Evolutionary conservation across 495 filamentous ascomycete species (phyloP), one percentile per base, ranked within the genome.

Genomic region (Neurospora sp.): DNA sequence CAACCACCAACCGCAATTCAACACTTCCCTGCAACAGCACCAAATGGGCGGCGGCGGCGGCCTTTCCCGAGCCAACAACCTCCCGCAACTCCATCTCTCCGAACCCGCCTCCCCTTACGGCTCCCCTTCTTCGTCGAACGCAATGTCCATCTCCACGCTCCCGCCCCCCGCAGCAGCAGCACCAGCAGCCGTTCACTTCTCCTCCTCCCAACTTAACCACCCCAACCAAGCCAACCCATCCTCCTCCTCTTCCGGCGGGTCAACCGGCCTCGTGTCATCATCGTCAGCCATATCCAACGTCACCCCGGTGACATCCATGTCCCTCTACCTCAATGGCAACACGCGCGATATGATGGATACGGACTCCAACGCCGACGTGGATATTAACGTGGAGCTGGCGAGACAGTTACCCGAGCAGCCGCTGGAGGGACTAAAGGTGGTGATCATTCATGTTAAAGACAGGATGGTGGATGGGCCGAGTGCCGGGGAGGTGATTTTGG

Each of bases 401-500:
- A 16, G 53, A 9, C 27, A 14, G 27, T 35, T 61, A 12, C 53
- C 53, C 6, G 53, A 61, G 27, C 71, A 70, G 45, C 78, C 81
- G 16, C 82, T 89, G 2, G 76, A 79, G 37, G 88, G 88, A 1
- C 75, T 90, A 3, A 87, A 85, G 70, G 83, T 97, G 14, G 91
- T 94, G 53, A 87, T 96, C 45, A 96, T 95, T 39, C 87, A 96
- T 82, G 87, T 94, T 74, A 94, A 94, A 77, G 93, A 96, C 69
- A 90, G 88, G 71, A 82, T 95, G 37, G 83, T 85, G 59, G 88
- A 87, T 73, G 92, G 89, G 18, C 87, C 88, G 14, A 78, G 84
- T 59, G 87, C 90, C 0, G 84, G 85, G 0, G 88, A 91, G 31
- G 86, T 75, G 4, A 96, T 98, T 12, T 75, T 95, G n/a, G 72